Evolutionary conservation across 169 alveolate species (phyloP).

Genomic region (Babesia microti): DNA sequence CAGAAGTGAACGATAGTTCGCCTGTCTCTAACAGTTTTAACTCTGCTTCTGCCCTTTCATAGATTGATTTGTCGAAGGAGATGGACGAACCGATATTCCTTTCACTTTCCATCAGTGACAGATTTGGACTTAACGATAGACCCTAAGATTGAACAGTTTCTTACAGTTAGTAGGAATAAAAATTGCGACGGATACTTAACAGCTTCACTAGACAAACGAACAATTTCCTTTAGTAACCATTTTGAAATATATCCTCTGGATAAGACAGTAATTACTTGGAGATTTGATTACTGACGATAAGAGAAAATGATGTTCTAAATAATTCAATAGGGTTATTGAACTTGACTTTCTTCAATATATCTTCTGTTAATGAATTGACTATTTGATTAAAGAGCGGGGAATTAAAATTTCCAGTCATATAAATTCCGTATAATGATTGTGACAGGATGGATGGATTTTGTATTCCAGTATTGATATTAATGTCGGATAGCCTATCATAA

Average conservation of each 20-base stretch:
- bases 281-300: conserved; percentile 10
- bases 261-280: conserved; percentile 1
- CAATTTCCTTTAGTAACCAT: conserved; percentile 29
- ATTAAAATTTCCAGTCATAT: conserved; percentile 24
- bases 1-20: background rate
- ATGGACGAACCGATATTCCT: conserved; percentile 4
- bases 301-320: conserved; percentile 26
- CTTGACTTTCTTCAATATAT: background rate
- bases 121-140: background rate
- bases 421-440: conserved; percentile 18
- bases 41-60: conserved; percentile 31
- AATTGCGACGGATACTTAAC: conserved; percentile 16
- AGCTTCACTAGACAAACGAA: conserved; percentile 7
- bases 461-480: conserved; percentile 3
- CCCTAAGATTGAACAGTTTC: background rate
- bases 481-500: background rate
- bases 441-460: conserved; percentile 4
- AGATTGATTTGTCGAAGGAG: conserved; percentile 19
- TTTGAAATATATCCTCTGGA: conserved; percentile 12
- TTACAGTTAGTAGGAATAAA: conserved; percentile 27
- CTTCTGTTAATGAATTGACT: background rate
- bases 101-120: conserved; percentile 5
- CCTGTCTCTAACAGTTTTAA: conserved; percentile 11
- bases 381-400: conserved; percentile 4
- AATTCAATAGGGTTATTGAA: conserved; percentile 23